Evolutionary conservation across 1,284 basidiomycete species (phyloP).

Genomic region (Ganoderma sinense): DNA sequence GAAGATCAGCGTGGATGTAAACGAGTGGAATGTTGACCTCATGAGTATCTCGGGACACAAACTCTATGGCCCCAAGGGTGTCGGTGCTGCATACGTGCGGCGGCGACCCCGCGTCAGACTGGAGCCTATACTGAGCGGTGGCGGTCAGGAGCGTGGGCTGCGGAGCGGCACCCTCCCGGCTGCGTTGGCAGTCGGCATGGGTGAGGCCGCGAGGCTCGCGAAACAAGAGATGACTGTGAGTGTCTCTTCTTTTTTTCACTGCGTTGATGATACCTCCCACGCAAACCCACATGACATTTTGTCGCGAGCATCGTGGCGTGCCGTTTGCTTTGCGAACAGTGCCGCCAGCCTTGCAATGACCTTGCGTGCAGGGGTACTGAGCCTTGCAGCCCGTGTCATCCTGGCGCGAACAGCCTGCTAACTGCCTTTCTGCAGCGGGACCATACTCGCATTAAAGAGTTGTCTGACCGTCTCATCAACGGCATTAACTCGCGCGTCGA

Average conservation of each 20-base stretch:
- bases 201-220: conserved; percentile 94
- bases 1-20: conserved; percentile 92
- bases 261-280: conserved; percentile 61
- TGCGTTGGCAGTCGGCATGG: conserved; percentile 91
- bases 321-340: conserved; percentile 23
- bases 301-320: conserved; percentile 40
- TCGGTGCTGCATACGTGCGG: conserved; percentile 95
- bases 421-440: conserved; percentile 68
- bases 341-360: conserved; percentile 67
- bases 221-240: conserved; percentile 92
- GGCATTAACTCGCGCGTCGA: conserved; percentile 88
- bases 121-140: conserved; percentile 95
- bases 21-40: conserved; percentile 95
- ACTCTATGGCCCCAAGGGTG: conserved; percentile 97
- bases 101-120: conserved; percentile 92
- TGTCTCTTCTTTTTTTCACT: conserved; percentile 36
- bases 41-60: conserved; percentile 99
- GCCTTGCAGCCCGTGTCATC: conserved; percentile 21
- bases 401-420: background rate
- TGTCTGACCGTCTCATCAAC: conserved; percentile 86
- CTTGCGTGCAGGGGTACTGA: conserved; percentile 92
- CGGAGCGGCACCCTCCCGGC: conserved; percentile 94
- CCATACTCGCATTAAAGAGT: conserved; percentile 76
- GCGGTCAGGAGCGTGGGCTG: conserved; percentile 97
- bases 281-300: conserved; percentile 22